Percentiles rank a stretch among this genome's conserved stretches.
These are phyloP conservation scores for Remersonia thermophila DNA, from an alignment of 2,329 filamentous ascomycete genomes.

Conservation along the genomic window DNA sequence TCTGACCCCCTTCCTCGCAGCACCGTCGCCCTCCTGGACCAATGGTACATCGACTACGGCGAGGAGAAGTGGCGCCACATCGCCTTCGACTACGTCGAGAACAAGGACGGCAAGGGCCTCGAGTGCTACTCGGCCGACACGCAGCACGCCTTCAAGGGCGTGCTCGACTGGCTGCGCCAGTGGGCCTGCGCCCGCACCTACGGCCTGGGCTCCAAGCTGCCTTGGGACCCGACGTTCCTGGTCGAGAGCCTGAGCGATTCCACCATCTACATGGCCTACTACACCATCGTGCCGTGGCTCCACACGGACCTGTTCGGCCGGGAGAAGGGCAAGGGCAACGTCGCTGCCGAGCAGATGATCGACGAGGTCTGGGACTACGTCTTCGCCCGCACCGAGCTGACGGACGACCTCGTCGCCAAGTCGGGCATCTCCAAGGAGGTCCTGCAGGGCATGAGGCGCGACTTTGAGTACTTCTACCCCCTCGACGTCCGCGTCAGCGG, in stretches of 20 bases:
- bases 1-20: constrained; percentile 24
- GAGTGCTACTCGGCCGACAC: constrained; percentile 73
- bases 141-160: constrained; percentile 69
- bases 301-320: constrained; percentile 81
- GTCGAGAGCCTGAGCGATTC: constrained; percentile 88
- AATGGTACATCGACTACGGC: constrained; percentile 98
- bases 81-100: constrained; percentile 60
- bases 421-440: constrained; percentile 62
- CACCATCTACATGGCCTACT: constrained; percentile 84
- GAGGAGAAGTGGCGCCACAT: constrained; percentile 74
- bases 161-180: constrained; percentile 83
- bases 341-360: constrained; percentile 76
- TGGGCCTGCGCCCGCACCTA: constrained; percentile 92
- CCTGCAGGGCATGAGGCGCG: constrained; percentile 70
- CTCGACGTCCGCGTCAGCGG: constrained; percentile 78
- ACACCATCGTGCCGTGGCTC: constrained; percentile 52
- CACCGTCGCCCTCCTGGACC: constrained; percentile 83
- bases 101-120: constrained; percentile 52
- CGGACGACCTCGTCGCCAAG: constrained; percentile 49
- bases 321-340: constrained; percentile 52
- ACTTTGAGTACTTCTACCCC: constrained; percentile 96
- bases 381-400: constrained; percentile 63
- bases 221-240: constrained; percentile 83
- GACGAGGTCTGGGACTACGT: constrained; percentile 96
- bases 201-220: constrained; percentile 84